Base-by-base conservation (phyloP, 2,329 filamentous ascomycete species). In the Ploettnerulaceae sp. region DNA sequence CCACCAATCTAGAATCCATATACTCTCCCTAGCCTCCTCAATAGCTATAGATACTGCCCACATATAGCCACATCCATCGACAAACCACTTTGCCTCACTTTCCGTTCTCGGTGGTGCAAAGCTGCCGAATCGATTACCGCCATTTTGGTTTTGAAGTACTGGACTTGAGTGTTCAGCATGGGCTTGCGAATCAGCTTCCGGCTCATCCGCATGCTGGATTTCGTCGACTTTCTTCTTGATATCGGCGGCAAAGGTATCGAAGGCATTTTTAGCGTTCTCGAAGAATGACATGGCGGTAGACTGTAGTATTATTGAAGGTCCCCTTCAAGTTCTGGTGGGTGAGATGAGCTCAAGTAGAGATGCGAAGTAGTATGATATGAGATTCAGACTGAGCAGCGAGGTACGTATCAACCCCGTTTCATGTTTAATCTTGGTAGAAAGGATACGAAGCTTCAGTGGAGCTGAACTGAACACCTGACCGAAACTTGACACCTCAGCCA, bases 1-100 rank as follows among this genome's bases (percentile, higher is more conserved):
- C 89, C 89, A 95, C 89, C 85, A 93, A 63, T 91, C 87, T 33
- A 95, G 70, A 54, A 95, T 94, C 76, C 85, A 61, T 57, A 95
- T 84, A 32, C 77, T 85, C 57, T 91, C 80, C 54, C 72, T 75
- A 2, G 89, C 89, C 60, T 78, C 81, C 68, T 93, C 84, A 40
- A 95, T 69, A 2, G 89, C 89, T 53, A 83, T 72, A 21, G 83
- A 88, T 1, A 95, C 86, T 11, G 89, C 89, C 74, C 82, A 89
- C 70, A 95, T 89, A 64, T 94, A 93, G 7, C 81, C 80, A 62
- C 84, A 87, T 5, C 84, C 88, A 62, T 93, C 87, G 14, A 93
- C 86, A 66, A 85, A 90, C 87, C 89, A 95, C 71, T 95, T 94
- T 52, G 79, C 81, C 53, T 81, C 71, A 61, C 89, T 83, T 47